These are phyloP conservation scores for Endocalyx cinctus DNA, from an alignment of 2,329 filamentous ascomycete species.

Conservation along the genomic window DNA sequence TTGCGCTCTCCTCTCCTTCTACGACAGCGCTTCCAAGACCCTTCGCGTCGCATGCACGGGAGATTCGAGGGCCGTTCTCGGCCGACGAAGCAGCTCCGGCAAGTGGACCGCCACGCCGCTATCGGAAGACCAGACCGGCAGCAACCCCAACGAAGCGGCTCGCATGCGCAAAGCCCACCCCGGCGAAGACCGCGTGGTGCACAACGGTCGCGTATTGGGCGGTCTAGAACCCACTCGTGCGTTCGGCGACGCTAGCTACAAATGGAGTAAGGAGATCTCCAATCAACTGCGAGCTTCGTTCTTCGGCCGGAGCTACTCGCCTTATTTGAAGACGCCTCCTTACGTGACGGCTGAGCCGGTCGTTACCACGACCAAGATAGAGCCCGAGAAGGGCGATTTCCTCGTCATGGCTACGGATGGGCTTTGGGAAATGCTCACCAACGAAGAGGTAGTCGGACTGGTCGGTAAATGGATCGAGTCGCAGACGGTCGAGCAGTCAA, in stretches of 20 bases:
- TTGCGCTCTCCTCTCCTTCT: constrained; percentile 93
- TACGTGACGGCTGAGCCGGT: constrained; percentile 97
- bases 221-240: constrained; percentile 89
- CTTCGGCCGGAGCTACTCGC: constrained; percentile 76
- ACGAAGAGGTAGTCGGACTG: constrained; percentile 94
- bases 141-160: constrained; percentile 76
- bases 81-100: constrained; percentile 69
- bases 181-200: constrained; percentile 79
- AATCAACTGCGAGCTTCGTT: constrained; percentile 78
- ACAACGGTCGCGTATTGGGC: constrained; percentile 85
- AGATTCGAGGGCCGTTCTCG: constrained; percentile 91
- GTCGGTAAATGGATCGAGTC: constrained; percentile 96
- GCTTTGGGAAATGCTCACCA: constrained; percentile 98
- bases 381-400: constrained; percentile 88
- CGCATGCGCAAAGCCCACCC: constrained; percentile 84
- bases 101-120: constrained; percentile 92
- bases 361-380: constrained; percentile 86
- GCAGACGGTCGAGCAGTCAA: constrained; percentile 49
- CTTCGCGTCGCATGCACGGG: constrained; percentile 93
- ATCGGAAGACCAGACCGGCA: constrained; percentile 90
- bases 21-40: constrained; percentile 81
- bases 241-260: constrained; percentile 95
- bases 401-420: constrained; percentile 95
- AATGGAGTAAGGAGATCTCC: constrained; percentile 85
- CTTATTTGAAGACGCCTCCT: constrained; percentile 80